Evolutionary conservation across 192 early-diverging fungal species (phyloP).

Genomic region (Gonapodya prolifera): DNA sequence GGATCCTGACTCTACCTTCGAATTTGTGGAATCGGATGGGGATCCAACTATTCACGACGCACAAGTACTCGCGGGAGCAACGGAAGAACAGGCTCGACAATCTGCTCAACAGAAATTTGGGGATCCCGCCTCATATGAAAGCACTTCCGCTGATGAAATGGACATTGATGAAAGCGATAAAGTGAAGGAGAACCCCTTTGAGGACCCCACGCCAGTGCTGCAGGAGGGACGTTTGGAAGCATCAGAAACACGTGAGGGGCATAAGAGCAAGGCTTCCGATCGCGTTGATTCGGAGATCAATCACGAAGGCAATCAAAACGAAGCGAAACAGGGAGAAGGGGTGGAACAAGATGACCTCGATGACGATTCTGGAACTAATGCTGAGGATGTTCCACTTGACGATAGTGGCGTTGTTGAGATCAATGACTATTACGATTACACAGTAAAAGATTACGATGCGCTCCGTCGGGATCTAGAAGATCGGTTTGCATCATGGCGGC

Average conservation of each 20-base stretch:
- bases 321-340: constrained; percentile 11
- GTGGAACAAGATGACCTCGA: constrained; percentile 23
- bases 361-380: constrained; percentile 26
- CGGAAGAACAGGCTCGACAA: background rate
- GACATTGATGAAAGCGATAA: constrained; percentile 38
- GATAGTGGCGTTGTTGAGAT: constrained; percentile 21
- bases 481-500: constrained; percentile 61
- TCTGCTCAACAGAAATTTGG: background rate
- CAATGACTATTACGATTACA: constrained; percentile 11
- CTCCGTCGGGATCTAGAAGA: constrained; percentile 71
- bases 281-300: constrained; percentile 8
- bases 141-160: constrained; percentile 14
- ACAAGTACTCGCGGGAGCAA: constrained; percentile 2
- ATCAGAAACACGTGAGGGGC: background rate
- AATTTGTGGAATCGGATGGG: background rate
- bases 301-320: constrained; percentile 3
- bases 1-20: background rate
- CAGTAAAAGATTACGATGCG: constrained; percentile 49
- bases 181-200: background rate
- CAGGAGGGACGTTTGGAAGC: background rate
- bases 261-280: too few relatives aligned
- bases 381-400: constrained; percentile 39
- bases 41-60: background rate
- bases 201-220: background rate
- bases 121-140: background rate